phyloP scores from a whole-genome alignment of 805 yeast species.

The Myxozyma neglecta region DNA sequence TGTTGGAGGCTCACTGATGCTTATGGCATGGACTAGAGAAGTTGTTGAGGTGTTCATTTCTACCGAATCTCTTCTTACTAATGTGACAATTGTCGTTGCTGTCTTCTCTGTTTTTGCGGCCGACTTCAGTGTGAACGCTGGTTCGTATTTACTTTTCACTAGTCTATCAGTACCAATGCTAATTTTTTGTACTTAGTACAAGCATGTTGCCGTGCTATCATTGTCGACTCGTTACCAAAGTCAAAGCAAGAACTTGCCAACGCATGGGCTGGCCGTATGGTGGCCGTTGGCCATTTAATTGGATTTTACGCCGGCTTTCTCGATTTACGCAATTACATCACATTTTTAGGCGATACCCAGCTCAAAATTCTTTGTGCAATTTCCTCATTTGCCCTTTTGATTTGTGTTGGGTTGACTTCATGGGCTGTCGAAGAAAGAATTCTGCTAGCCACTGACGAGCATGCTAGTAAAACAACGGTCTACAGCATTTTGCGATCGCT shows the following conservation, averaged over 20 bases:
- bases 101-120: slow-evolving; percentile 53
- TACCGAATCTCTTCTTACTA: slow-evolving; percentile 21
- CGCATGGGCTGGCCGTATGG: slow-evolving; percentile 70
- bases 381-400: slow-evolving; percentile 47
- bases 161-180: not conserved
- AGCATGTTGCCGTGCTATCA: slow-evolving; percentile 63
- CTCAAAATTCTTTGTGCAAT: slow-evolving; percentile 51
- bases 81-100: slow-evolving; percentile 48
- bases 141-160: slow-evolving; percentile 7
- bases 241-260: slow-evolving; percentile 59
- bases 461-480: not conserved
- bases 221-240: slow-evolving; percentile 60
- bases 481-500: slow-evolving; percentile 15
- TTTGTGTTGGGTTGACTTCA: slow-evolving; percentile 47
- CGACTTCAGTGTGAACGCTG: slow-evolving; percentile 53
- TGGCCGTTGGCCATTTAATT: slow-evolving; percentile 57
- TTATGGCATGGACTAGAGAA: slow-evolving; percentile 49
- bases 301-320: slow-evolving; percentile 58
- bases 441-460: slow-evolving; percentile 9
- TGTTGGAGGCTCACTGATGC: slow-evolving; percentile 49
- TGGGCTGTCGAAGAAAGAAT: slow-evolving; percentile 47
- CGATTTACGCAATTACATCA: slow-evolving; percentile 44
- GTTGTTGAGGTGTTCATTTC: slow-evolving; percentile 47
- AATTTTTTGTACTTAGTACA: slow-evolving; percentile 44
- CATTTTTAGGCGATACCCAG: slow-evolving; percentile 51